Conservation (phyloP, 495 filamentous ascomycete species). For the Pyrenula aspistea region DNA sequence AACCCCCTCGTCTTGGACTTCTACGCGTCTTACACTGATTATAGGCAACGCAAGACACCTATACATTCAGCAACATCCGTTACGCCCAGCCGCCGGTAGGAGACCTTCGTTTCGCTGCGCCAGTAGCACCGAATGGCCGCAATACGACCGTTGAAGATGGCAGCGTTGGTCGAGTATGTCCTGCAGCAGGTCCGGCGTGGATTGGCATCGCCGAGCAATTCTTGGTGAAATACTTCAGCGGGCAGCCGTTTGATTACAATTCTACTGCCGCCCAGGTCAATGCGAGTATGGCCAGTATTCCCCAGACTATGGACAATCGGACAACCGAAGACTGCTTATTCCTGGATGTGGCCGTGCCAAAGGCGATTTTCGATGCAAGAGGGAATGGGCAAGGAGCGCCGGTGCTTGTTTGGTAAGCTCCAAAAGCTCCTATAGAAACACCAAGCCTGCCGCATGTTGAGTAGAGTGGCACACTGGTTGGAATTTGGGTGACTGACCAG, state of each 20-base stretch:
- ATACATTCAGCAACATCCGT: slow-evolving; percentile 49
- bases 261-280: slow-evolving; percentile 2
- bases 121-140: slow-evolving; percentile 24
- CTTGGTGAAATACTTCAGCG: slow-evolving; percentile 17
- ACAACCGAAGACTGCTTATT: slow-evolving; percentile 47
- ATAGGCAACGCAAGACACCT: slow-evolving; percentile 22
- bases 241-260: slow-evolving; percentile 20
- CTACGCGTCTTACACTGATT: not conserved
- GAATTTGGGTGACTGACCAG: not conserved
- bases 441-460: too few relatives aligned
- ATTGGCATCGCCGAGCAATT: slow-evolving; percentile 17
- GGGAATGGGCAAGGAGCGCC: not conserved
- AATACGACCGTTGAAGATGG: slow-evolving; percentile 30
- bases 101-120: slow-evolving; percentile 36
- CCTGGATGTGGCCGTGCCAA: slow-evolving; percentile 37
- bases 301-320: slow-evolving; percentile 25
- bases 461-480: too few relatives aligned
- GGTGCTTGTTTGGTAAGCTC: slow-evolving; percentile 1
- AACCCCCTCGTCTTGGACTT: not conserved
- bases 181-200: slow-evolving; percentile 37
- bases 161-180: slow-evolving; percentile 31
- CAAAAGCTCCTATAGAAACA: too few relatives aligned
- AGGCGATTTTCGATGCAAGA: slow-evolving; percentile 23
- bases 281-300: slow-evolving; percentile 17
- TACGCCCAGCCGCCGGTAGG: slow-evolving; percentile 45